Base-by-base conservation (phyloP, 352 stramenopile species). In the Pythium apleroticum region DNA sequence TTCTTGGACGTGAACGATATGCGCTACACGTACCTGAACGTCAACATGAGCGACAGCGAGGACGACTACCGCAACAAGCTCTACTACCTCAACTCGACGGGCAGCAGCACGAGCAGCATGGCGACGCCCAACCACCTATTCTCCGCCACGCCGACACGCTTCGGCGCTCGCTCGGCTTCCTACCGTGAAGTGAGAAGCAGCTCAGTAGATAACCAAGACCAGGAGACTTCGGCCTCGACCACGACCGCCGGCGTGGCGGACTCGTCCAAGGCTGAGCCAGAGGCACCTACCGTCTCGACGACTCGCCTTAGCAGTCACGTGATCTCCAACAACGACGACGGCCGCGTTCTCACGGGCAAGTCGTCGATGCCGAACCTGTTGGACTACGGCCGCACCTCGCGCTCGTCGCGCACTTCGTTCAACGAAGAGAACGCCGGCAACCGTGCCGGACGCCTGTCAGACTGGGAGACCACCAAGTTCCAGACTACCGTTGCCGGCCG, bases 1-100 rank as follows among this genome's bases (percentile, higher is more conserved):
- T 96, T 96, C 65, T 77, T 96, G 49, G 90, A 93, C 79, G 83
- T 93, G 19, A 89, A 89, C 65, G 85, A 96, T 60, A 92, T 94
- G 85, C 82, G 85, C 41, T 96, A 93, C 81, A 94, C 85, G 65
- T 94, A 91, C 61, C 70, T 94, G 49, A 89, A 91, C 71, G 80
- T 94, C 27, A 83, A 92, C 62, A 90, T 92, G 81, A 85, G 75
- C 58, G 81, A 90, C 43, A 57, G 80, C 7, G 71, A 78, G 39
- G 66, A 69, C 28, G 79, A 89, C 19, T 71, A 68, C 52, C 66
- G 62, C 50, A 74, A 74, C 61, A 88, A 86, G 63, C 62, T 68
- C 4, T 71, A 76, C 4, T 71, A 76, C 3, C 60, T 65, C n/a
- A 63, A 75, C 31, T 67, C 62, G 24, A 37, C 52, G 7, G 57